Evolutionary conservation across 192 early-diverging fungal genomes (phyloP).

Genomic region (Gryganskiella cystojenkinii): DNA sequence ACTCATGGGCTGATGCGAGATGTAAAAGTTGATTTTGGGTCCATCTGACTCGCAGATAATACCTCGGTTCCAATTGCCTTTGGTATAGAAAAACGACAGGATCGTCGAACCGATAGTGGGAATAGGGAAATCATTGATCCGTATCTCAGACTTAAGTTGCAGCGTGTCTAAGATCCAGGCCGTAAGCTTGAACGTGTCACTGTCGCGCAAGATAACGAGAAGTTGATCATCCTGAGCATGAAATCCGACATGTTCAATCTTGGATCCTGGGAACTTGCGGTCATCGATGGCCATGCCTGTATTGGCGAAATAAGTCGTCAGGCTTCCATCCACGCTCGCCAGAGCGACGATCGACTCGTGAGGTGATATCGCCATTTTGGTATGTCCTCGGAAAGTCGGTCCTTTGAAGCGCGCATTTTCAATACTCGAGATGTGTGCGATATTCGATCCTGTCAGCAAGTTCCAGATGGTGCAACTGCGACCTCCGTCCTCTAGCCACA

Average conservation of each 20-base stretch:
- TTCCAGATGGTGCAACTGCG: conserved; percentile 49
- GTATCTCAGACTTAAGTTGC: conserved; percentile 31
- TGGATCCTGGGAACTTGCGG: conserved; percentile 41
- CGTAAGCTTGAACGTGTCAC: conserved; percentile 26
- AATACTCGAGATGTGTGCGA: conserved; percentile 48
- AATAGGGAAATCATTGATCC: conserved; percentile 39
- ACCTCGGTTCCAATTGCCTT: conserved; percentile 30
- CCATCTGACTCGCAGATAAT: conserved; percentile 41
- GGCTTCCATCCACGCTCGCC: conserved; percentile 46
- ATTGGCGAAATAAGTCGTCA: conserved; percentile 47
- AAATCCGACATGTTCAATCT: conserved; percentile 44
- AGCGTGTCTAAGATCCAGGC: conserved; percentile 36
- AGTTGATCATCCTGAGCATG: conserved; percentile 42
- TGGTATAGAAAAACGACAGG: conserved; percentile 28
- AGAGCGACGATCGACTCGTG: conserved; percentile 53
- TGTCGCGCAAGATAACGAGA: conserved; percentile 30
- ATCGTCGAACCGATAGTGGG: conserved; percentile 30
- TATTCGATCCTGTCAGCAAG: conserved; percentile 40
- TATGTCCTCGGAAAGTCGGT: conserved; percentile 42
- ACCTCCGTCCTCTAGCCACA: conserved; percentile 51
- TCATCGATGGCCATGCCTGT: conserved; percentile 54
- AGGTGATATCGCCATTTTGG: conserved; percentile 49
- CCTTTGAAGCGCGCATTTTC: conserved; percentile 47
- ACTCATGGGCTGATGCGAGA: conserved; percentile 27
- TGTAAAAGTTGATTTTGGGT: conserved; percentile 33